Evolutionary conservation across 1,284 basidiomycete species (phyloP), one percentile per base, ranked within the genome.

Genomic region (Fereydounia khargensis): DNA sequence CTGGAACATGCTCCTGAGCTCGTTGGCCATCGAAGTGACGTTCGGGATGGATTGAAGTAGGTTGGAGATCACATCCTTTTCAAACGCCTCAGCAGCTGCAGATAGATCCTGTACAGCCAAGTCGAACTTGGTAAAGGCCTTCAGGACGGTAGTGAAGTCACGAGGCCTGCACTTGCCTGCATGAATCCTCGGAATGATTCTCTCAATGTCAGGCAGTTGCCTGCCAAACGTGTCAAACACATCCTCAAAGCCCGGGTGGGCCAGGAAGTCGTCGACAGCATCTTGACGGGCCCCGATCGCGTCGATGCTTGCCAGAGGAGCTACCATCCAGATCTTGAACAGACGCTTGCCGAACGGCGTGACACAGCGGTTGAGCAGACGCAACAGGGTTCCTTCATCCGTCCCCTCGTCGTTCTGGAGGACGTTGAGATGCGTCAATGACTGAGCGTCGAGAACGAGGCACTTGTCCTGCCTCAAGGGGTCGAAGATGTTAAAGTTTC

Each of bases 281-380:
- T 74, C 70, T 27, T 67, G 62, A 22, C 72, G 65, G 9, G 63
- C 68, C 20, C 66, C 41, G 38, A 74, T 69, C 14, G 68, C 55
- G 4, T 57, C 53, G 19, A 49, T 46, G 17, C 57, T 48, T 11
- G 59, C 45, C 10, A 75, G 61, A 30, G 73, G 73, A 10, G 72
- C 63, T 9, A 68, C 52, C 14, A 75, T 60, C 73, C 73, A 75
- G 20, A 63, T 57, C 35, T 69, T 70, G 64, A 75, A 73, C 18
- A 75, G 66, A 24, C 73, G 65, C 42, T 74, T 73, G 22, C 73
- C 73, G 36, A 68, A 74, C 2, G 73, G 71, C 9, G 73, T 75
- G 13, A 68, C 52, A 52, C 70, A 72, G 22, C 73, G 73, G 42
- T 74, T 75, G 44, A 75, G 65, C 36, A 75, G 51, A 28, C 61